phyloP scores from a whole-genome alignment of 1,284 basidiomycete genomes.

The Puccinia novopanici region DNA sequence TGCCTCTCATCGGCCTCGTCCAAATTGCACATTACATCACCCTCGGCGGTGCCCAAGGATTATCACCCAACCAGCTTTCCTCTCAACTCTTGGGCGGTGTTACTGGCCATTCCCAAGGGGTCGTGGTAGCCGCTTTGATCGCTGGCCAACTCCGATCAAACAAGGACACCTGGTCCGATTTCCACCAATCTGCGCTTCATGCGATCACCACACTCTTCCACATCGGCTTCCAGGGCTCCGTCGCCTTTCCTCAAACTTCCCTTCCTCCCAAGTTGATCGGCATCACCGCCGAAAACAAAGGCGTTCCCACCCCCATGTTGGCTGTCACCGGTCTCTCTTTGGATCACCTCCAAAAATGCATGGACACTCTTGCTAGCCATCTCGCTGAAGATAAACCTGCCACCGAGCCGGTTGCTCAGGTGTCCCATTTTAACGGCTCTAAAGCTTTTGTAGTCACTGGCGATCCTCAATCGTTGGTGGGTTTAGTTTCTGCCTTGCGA shows the following conservation, averaged over 20 bases:
- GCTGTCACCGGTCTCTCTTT: conserved; percentile 79
- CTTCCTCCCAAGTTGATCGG: conserved; percentile 84
- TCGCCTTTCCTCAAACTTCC: conserved; percentile 85
- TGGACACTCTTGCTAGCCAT: conserved; percentile 58
- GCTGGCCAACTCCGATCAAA: conserved; percentile 59
- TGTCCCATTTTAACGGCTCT: conserved; percentile 90
- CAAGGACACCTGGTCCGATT: conserved; percentile 28
- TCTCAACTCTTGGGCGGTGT: conserved; percentile 64
- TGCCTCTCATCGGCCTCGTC: conserved; percentile 92
- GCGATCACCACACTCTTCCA: conserved; percentile 34
- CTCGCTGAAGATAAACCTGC: conserved; percentile 63
- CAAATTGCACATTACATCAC: conserved; percentile 91
- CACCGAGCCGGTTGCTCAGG: conserved; percentile 65
- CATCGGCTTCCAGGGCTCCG: conserved; percentile 32
- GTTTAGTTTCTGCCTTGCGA: conserved; percentile 84
- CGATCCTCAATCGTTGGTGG: conserved; percentile 85
- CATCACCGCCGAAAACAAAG: conserved; percentile 88
- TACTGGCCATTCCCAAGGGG: conserved; percentile 95
- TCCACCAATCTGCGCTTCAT: conserved; percentile 14
- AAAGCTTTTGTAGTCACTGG: conserved; percentile 91
- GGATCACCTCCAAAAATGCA: conserved; percentile 60
- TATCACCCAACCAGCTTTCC: conserved; percentile 61
- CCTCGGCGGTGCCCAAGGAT: conserved; percentile 71
- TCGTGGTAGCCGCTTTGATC: conserved; percentile 86
- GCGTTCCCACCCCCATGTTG: conserved; percentile 89